Evolutionary conservation across 139 green algal genomes (phyloP).

Genomic region (Pseudopediastrum boryanum): DNA sequence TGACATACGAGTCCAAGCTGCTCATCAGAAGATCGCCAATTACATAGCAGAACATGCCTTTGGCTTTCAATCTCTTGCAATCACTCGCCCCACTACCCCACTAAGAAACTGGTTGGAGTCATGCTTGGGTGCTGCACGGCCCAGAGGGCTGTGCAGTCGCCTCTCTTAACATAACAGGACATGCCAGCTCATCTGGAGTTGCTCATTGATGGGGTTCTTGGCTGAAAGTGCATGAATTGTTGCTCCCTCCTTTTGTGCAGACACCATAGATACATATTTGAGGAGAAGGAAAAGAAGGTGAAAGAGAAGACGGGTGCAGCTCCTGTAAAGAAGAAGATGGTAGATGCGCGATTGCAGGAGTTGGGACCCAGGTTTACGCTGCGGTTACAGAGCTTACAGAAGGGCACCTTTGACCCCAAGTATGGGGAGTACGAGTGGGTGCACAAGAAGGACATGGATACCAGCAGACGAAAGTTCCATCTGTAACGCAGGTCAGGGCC

Average conservation of each 20-base stretch:
- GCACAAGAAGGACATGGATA: conserved; percentile 84
- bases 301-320: conserved; percentile 30
- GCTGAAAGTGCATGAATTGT: too few relatives aligned
- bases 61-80: too few relatives aligned
- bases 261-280: conserved; percentile 94
- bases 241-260: conserved; percentile 44
- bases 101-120: too few relatives aligned
- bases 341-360: conserved; percentile 88
- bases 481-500: conserved; percentile 35
- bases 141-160: too few relatives aligned
- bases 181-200: too few relatives aligned
- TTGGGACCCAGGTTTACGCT: conserved; percentile 97
- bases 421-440: conserved; percentile 97
- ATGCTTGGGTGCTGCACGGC: too few relatives aligned
- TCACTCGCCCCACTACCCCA: too few relatives aligned
- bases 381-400: conserved; percentile 89
- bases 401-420: conserved; percentile 94
- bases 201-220: too few relatives aligned
- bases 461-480: conserved; percentile 73
- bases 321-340: conserved; percentile 64
- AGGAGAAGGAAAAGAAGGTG: conserved; percentile 75
- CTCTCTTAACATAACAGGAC: too few relatives aligned
- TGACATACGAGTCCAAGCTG: too few relatives aligned
- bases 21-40: too few relatives aligned
- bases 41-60: too few relatives aligned